Evolutionary conservation across 1,284 basidiomycete genomes (phyloP).

Genomic region (Bondarzewia mesenterica): DNA sequence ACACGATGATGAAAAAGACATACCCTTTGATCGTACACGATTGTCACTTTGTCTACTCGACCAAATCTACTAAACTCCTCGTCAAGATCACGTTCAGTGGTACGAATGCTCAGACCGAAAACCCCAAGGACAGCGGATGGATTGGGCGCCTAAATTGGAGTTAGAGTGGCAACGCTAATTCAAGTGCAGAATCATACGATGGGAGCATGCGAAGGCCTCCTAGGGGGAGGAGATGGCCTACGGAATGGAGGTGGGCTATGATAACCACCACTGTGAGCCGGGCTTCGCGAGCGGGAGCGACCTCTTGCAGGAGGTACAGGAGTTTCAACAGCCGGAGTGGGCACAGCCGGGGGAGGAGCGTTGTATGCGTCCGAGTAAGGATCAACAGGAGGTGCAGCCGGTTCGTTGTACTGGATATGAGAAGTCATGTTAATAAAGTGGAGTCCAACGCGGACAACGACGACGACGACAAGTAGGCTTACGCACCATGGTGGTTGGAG

Average conservation of each 20-base stretch:
- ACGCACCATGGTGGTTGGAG: slow-evolving; percentile 59
- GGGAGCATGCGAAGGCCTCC: slow-evolving; percentile 62
- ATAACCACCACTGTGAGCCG: slow-evolving; percentile 42
- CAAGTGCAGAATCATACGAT: slow-evolving; percentile 42
- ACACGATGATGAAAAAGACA: slow-evolving; percentile 25
- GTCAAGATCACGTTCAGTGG: slow-evolving; percentile 88
- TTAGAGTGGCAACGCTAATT: slow-evolving; percentile 4
- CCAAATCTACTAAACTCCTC: slow-evolving; percentile 89
- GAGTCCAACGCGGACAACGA: slow-evolving; percentile 4
- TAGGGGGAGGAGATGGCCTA: slow-evolving; percentile 38
- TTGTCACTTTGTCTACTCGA: slow-evolving; percentile 90
- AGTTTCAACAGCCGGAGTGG: slow-evolving; percentile 30
- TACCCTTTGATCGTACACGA: slow-evolving; percentile 98
- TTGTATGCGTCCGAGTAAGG: slow-evolving; percentile 78
- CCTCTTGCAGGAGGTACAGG: slow-evolving; percentile 46
- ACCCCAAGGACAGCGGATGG: slow-evolving; percentile 91
- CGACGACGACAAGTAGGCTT: slow-evolving; percentile 12
- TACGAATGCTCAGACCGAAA: slow-evolving; percentile 93
- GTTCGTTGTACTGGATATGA: slow-evolving; percentile 50
- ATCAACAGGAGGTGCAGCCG: slow-evolving; percentile 52
- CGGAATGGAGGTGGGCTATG: slow-evolving; percentile 37
- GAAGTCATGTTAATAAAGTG: slow-evolving; percentile 5
- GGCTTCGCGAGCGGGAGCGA: slow-evolving; percentile 68
- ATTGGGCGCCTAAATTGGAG: slow-evolving; percentile 58
- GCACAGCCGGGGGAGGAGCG: slow-evolving; percentile 43